phyloP scores from a whole-genome alignment of 352 stramenopile genomes.

The Pythium periplocum region DNA sequence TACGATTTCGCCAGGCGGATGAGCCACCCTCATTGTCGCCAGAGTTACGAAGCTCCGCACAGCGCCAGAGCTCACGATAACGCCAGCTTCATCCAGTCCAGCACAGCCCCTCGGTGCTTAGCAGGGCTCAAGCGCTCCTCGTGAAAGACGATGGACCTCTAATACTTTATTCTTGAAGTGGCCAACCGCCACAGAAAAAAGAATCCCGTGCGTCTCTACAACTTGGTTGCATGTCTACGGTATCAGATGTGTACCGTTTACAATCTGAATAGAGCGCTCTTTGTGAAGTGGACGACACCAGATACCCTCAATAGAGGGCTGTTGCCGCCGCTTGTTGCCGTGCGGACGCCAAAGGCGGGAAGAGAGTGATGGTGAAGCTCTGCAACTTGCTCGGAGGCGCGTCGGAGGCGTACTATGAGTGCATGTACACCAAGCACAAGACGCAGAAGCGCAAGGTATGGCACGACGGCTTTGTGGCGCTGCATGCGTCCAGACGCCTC shows the following conservation, averaged over 20 bases:
- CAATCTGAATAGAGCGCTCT: neutral
- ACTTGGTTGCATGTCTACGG: neutral
- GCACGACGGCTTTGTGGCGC: conserved; percentile 68
- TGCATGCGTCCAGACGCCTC: conserved; percentile 45
- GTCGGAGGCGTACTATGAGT: conserved; percentile 54
- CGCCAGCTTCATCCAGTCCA: too few relatives aligned
- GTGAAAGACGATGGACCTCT: too few relatives aligned
- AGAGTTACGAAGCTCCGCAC: too few relatives aligned
- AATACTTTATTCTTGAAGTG: too few relatives aligned
- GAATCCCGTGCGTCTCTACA: neutral
- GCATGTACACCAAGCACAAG: conserved; percentile 88
- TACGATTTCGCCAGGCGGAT: too few relatives aligned
- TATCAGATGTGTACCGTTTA: neutral
- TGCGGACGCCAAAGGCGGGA: neutral
- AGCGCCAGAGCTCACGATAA: too few relatives aligned
- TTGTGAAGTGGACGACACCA: neutral
- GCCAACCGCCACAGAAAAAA: too few relatives aligned
- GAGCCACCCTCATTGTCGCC: too few relatives aligned
- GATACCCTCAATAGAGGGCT: too few relatives aligned
- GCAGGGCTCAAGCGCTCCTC: too few relatives aligned
- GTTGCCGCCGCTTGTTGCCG: too few relatives aligned
- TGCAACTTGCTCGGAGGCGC: conserved; percentile 39
- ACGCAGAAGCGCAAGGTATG: conserved; percentile 81
- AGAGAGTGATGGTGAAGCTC: conserved; percentile 42
- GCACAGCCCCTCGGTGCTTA: too few relatives aligned